These are phyloP conservation scores for Parachaetomium inaequale DNA, from an alignment of 495 filamentous ascomycete genomes.

Conservation along the genomic window DNA sequence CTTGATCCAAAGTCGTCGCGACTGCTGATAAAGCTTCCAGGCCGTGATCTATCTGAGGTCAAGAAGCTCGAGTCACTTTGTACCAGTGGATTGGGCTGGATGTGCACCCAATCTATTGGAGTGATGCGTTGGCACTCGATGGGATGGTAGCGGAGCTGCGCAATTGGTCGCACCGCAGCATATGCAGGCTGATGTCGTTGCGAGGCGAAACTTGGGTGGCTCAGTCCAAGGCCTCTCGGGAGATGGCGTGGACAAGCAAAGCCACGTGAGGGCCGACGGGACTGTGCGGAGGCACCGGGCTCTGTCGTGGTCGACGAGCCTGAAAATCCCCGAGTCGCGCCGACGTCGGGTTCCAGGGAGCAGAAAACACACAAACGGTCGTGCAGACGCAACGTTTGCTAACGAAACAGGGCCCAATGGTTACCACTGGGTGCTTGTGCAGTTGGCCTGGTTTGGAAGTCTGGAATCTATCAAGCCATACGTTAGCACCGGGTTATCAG, in stretches of 20 bases:
- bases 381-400: constrained; percentile 19
- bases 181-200: constrained; percentile 58
- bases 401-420: constrained; percentile 2
- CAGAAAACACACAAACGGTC: constrained; percentile 2
- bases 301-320: constrained; percentile 23
- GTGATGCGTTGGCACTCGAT: constrained; percentile 56
- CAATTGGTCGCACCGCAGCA: constrained; percentile 53
- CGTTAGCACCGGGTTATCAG: constrained; percentile 40
- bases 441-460: constrained; percentile 1
- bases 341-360: constrained; percentile 19
- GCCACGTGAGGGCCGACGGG: constrained; percentile 43
- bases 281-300: neutral
- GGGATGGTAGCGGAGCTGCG: constrained; percentile 47
- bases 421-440: neutral
- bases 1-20: constrained; percentile 20
- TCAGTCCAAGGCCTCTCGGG: constrained; percentile 35
- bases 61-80: constrained; percentile 42
- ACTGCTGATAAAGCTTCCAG: constrained; percentile 30
- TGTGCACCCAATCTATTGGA: constrained; percentile 55
- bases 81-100: constrained; percentile 51
- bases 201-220: constrained; percentile 48
- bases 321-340: constrained; percentile 17
- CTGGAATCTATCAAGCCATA: constrained; percentile 21
- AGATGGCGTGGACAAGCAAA: constrained; percentile 32
- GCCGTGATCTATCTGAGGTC: constrained; percentile 35